Evolutionary conservation across 2,329 filamentous ascomycete species (phyloP), one percentile per base, ranked within the genome.

Genomic region (Xylariales sp.): DNA sequence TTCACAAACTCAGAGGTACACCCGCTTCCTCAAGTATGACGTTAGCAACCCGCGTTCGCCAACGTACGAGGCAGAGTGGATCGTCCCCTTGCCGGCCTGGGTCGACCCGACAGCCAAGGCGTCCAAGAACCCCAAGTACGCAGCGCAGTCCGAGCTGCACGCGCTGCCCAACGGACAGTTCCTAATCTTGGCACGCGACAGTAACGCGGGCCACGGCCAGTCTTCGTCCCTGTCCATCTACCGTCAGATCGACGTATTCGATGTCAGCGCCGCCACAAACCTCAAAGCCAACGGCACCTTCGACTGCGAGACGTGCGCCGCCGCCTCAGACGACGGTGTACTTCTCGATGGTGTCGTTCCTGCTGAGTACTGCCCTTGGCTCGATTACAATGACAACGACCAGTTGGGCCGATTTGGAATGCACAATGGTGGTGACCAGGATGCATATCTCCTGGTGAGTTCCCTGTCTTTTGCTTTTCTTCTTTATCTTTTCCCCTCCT

Each of bases 61-160:
- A 1, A 51, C 56, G 3, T 77, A 80, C 50, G 61, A 65, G 15
- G 70, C 72, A 30, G 81, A 88, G 56, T 85, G 79, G 54, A 74
- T 83, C 3, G 79, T 88, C 4, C 72, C 75, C 5, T 66, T 88
- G 11, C 82, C 84, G 2, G 60, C 74, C 4, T 82, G 74, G 50
- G 56, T 60, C 5, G 70, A 78, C 48, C 67, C 67, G 6, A 66
- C 61, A 11, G 63, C 66, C 37, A 71, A 72, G 31, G 62, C 67
- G 13, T 67, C 68, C 14, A 55, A 56, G 39, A 63, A 56, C 19
- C 52, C 52, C n/a, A 54, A 69, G 38, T 72, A 78, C 2, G 82
- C 84, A 2, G 76, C 76, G 0, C 82, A 87, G 57, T 83, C 78
- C 2, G 83, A 87, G 54, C 74, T 88, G 21, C 77, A 81, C 51